Evolutionary conservation across 75 land plant genomes (phyloP).

Genomic region (Chamaecyparis obtusa): DNA sequence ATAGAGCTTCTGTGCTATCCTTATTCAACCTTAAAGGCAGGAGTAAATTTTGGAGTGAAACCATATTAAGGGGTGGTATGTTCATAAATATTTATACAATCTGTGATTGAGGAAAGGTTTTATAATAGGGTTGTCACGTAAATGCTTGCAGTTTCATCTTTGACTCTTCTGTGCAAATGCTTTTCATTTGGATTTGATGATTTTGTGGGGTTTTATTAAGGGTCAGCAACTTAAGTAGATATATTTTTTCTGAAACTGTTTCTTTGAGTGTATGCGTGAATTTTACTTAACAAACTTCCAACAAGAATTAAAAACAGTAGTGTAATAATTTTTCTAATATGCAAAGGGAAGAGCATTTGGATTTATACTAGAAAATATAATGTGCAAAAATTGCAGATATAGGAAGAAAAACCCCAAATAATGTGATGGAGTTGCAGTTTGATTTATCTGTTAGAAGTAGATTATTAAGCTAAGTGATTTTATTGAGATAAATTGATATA

Average conservation of each 20-base stretch:
- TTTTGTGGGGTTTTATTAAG: not conserved
- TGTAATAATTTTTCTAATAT: not conserved
- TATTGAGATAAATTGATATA: too few species aligned
- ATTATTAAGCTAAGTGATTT: too few species aligned
- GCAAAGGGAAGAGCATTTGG: not conserved
- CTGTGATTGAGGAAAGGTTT: conserved; percentile 3
- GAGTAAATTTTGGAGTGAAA: conserved; percentile 80
- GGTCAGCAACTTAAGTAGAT: not conserved
- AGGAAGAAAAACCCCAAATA: too few species aligned
- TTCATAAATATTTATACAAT: not conserved
- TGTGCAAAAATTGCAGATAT: not conserved
- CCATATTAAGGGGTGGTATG: conserved; percentile 66
- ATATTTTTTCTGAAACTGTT: not conserved
- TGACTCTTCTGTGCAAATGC: not conserved
- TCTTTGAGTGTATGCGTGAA: not conserved
- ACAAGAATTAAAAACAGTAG: not conserved
- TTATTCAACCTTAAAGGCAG: conserved; percentile 71
- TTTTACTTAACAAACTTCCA: not conserved
- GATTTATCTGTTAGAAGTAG: too few species aligned
- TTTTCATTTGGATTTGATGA: not conserved
- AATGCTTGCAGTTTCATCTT: not conserved
- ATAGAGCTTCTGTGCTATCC: conserved; percentile 71
- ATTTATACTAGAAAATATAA: not conserved
- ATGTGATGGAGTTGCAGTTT: too few species aligned
- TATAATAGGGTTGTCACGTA: not conserved